phyloP scores from a whole-genome alignment of 2,329 filamentous ascomycete species.

The Onygenales sp. region DNA sequence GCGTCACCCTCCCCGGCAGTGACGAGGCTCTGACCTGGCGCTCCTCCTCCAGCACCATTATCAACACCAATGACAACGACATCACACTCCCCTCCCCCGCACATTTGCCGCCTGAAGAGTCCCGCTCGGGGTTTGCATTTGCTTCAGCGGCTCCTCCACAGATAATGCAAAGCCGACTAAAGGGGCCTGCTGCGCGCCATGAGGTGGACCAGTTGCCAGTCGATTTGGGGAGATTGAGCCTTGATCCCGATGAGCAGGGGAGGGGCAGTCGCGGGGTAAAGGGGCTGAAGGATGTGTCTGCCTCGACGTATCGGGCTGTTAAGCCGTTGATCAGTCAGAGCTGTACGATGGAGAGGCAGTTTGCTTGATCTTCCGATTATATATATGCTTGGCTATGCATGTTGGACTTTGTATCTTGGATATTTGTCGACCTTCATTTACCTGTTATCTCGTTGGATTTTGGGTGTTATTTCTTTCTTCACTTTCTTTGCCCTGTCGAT shows the following conservation, averaged over 20 bases:
- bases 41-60: background rate
- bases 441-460: too few relatives aligned
- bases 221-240: constrained; percentile 9
- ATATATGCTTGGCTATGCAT: background rate
- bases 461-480: too few relatives aligned
- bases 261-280: background rate
- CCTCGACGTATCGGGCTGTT: constrained; percentile 18
- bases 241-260: constrained; percentile 6
- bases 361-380: constrained; percentile 19
- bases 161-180: background rate
- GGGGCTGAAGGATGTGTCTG: constrained; percentile 13
- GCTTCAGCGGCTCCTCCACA: background rate
- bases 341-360: constrained; percentile 28
- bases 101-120: background rate
- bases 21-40: constrained; percentile 15
- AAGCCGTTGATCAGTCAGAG: constrained; percentile 22
- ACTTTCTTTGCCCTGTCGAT: too few relatives aligned
- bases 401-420: too few relatives aligned
- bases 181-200: background rate
- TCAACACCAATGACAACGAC: background rate
- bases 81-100: background rate
- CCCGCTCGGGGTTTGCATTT: background rate
- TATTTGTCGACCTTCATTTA: too few relatives aligned
- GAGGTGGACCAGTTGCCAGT: constrained; percentile 9
- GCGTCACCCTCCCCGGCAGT: constrained; percentile 59